A percentile compares a stretch with the other conserved stretches of the same genome.
Evolutionary conservation across 805 yeast species (phyloP).

Genomic region (Pichia kluyveri): DNA sequence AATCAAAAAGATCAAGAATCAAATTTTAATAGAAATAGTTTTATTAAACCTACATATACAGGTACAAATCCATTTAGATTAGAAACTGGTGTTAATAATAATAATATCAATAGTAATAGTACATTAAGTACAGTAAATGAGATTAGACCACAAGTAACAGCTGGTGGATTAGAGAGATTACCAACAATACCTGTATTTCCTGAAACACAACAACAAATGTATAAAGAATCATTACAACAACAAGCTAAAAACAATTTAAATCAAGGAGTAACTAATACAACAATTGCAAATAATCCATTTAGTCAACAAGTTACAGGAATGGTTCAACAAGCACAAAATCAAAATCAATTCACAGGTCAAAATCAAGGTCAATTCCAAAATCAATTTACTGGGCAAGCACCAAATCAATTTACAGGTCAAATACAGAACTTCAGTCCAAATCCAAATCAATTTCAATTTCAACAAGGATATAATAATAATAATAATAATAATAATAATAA

Average conservation of each 20-base stretch:
- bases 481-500: not conserved
- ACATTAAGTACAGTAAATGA: conserved; percentile 12
- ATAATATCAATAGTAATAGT: conserved; percentile 7
- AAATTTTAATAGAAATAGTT: too few species aligned
- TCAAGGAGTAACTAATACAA: conserved; percentile 7
- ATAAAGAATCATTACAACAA: conserved; percentile 14
- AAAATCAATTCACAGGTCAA: not conserved
- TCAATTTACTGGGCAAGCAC: not conserved
- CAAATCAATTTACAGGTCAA: not conserved
- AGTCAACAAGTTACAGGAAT: conserved; percentile 8
- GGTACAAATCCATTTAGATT: conserved; percentile 55
- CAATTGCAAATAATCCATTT: conserved; percentile 15
- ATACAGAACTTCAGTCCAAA: not conserved
- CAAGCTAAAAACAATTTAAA: conserved; percentile 4
- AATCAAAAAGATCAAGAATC: conserved; percentile 6
- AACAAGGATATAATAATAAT: not conserved
- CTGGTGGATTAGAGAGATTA: conserved; percentile 63
- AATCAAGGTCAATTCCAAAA: conserved; percentile 1
- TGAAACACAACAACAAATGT: conserved; percentile 33
- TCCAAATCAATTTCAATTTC: conserved; percentile 1
- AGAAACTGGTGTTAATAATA: conserved; percentile 9
- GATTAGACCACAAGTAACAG: conserved; percentile 47
- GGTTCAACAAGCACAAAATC: conserved; percentile 5
- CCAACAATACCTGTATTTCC: conserved; percentile 66
- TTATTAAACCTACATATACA: conserved; percentile 23